Evolutionary conservation across 2,329 filamentous ascomycete species (phyloP).

Genomic region (Neopestalotiopsis sp.): DNA sequence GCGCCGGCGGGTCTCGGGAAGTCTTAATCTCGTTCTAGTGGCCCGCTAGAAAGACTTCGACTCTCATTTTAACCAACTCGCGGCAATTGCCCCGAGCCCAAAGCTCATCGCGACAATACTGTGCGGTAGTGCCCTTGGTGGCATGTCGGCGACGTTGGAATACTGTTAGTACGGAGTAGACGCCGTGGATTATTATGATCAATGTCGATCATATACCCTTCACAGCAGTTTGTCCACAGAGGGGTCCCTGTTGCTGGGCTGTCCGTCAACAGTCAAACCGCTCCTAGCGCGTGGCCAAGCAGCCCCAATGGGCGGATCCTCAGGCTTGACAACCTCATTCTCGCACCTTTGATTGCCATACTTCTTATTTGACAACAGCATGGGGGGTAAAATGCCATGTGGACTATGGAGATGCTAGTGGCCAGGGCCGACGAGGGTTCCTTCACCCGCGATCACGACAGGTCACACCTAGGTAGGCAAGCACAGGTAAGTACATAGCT

Average conservation of each 20-base stretch:
- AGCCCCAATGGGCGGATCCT: neutral
- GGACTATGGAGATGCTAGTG: neutral
- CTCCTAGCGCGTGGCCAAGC: neutral
- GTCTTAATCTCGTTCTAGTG: conserved; percentile 12
- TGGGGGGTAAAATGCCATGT: neutral
- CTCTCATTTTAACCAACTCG: conserved; percentile 1
- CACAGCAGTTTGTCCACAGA: neutral
- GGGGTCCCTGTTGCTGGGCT: neutral
- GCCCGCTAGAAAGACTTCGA: conserved; percentile 15
- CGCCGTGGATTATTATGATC: neutral
- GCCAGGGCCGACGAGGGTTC: neutral
- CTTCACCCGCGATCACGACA: neutral
- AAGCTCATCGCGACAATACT: neutral
- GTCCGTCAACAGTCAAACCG: neutral
- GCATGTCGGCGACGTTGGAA: too few relatives aligned
- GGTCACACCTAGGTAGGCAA: neutral
- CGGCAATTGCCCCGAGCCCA: conserved; percentile 1
- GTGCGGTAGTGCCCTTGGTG: neutral
- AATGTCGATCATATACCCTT: neutral
- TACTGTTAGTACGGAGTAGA: neutral
- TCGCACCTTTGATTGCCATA: neutral
- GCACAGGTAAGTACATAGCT: neutral
- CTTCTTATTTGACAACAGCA: neutral
- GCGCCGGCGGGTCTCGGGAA: conserved; percentile 5
- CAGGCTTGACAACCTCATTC: neutral